Conservation (phyloP, 805 yeast genomes). For the Blastobotrys attinorum region DNA sequence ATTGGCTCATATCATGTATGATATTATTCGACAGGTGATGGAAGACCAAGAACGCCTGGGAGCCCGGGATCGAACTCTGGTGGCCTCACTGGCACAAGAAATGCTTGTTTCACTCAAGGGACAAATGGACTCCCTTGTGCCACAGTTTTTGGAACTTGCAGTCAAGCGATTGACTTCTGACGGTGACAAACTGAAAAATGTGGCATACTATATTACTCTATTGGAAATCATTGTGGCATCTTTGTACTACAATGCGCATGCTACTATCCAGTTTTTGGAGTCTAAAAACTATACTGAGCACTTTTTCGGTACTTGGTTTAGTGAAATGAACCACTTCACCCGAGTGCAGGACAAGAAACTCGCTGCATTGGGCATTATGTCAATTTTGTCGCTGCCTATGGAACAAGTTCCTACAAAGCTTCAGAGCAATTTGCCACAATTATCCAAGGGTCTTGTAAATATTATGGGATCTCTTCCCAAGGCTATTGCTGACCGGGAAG, state of each 20-base stretch:
- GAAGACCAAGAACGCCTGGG: constrained; percentile 39
- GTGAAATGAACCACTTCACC: constrained; percentile 42
- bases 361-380: constrained; percentile 58
- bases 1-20: constrained; percentile 42
- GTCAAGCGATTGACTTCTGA: constrained; percentile 33
- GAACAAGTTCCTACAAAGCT: constrained; percentile 27
- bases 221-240: constrained; percentile 58
- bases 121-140: constrained; percentile 38
- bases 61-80: constrained; percentile 50
- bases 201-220: constrained; percentile 40
- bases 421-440: constrained; percentile 33
- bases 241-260: constrained; percentile 50
- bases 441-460: constrained; percentile 44
- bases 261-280: constrained; percentile 45
- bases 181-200: constrained; percentile 28
- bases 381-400: constrained; percentile 34
- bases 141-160: constrained; percentile 38
- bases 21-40: constrained; percentile 36
- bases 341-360: constrained; percentile 80
- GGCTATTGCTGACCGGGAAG: constrained; percentile 61
- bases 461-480: constrained; percentile 57
- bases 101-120: constrained; percentile 52
- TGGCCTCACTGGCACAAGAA: constrained; percentile 58
- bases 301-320: constrained; percentile 64
- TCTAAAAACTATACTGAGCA: constrained; percentile 37